Percentiles rank a stretch among this genome's conserved stretches.
Evolutionary conservation across 2,329 filamentous ascomycete species (phyloP).

Genomic region (Scedosporium dehoogii): DNA sequence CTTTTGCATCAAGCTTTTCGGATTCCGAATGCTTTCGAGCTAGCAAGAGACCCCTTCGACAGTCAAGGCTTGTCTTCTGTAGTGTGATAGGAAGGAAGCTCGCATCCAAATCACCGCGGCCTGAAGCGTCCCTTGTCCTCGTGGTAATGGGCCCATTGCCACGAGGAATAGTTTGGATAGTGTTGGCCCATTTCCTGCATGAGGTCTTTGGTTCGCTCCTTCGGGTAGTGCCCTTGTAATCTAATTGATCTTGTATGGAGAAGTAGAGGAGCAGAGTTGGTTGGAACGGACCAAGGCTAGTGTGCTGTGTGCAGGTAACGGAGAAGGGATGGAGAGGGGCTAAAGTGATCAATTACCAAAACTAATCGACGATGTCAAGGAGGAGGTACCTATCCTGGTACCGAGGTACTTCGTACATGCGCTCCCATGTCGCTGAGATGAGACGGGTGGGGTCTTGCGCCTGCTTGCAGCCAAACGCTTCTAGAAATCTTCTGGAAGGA

Average conservation of each 20-base stretch:
- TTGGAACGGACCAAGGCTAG: background rate
- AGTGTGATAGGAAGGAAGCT: background rate
- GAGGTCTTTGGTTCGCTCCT: background rate
- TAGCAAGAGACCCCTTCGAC: background rate
- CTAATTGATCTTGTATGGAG: no score
- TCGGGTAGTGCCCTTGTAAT: no score
- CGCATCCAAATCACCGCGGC: background rate
- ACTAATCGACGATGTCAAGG: background rate
- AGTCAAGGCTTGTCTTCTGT: background rate
- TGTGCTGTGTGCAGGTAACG: background rate
- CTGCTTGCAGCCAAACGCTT: background rate
- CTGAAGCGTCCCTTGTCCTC: background rate
- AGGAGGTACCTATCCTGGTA: background rate
- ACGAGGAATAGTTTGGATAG: background rate
- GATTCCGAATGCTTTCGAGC: background rate
- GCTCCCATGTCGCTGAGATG: background rate
- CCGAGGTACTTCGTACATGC: background rate
- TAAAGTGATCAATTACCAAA: background rate
- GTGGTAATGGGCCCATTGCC: background rate
- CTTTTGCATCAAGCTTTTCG: background rate
- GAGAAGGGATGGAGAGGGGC: no score
- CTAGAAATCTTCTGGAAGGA: constrained; percentile 4
- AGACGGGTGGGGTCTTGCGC: background rate
- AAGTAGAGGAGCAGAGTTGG: no score
- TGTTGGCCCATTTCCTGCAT: background rate